Evolutionary conservation across 1,139 yeast species (phyloP).

Genomic region (Komagataea norvegica): DNA sequence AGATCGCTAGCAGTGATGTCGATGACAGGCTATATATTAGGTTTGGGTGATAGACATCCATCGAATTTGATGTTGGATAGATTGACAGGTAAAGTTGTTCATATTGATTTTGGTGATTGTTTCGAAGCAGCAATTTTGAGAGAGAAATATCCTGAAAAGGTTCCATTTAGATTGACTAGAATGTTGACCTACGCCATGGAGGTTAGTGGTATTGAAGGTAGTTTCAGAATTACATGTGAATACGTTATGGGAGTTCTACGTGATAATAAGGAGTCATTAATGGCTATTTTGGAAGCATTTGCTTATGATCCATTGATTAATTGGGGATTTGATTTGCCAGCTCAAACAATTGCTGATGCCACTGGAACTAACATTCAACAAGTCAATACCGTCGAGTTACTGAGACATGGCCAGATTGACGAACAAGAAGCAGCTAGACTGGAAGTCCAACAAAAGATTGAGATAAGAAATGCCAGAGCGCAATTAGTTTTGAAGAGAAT

Average conservation of each 20-base stretch:
- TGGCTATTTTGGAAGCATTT: constrained; percentile 98
- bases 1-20: constrained; percentile 97
- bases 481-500: constrained; percentile 85
- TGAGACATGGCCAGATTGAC: constrained; percentile 70
- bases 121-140: constrained; percentile 96
- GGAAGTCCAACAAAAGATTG: constrained; percentile 72
- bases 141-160: constrained; percentile 96
- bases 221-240: constrained; percentile 93
- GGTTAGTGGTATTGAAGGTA: constrained; percentile 97
- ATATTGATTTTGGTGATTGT: constrained; percentile 98
- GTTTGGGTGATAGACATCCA: constrained; percentile 97
- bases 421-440: constrained; percentile 69
- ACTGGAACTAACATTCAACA: constrained; percentile 66
- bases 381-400: constrained; percentile 58
- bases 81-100: constrained; percentile 90
- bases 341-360: constrained; percentile 69
- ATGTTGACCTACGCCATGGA: constrained; percentile 99
- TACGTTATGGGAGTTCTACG: constrained; percentile 94
- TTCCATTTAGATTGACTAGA: constrained; percentile 92
- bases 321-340: constrained; percentile 96
- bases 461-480: constrained; percentile 85
- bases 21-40: constrained; percentile 94
- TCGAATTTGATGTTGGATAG: constrained; percentile 94
- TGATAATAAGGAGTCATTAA: constrained; percentile 89
- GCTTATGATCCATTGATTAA: constrained; percentile 97